Evolutionary conservation across 805 yeast species (phyloP).

Genomic region (Yamadazyma ubonensis): DNA sequence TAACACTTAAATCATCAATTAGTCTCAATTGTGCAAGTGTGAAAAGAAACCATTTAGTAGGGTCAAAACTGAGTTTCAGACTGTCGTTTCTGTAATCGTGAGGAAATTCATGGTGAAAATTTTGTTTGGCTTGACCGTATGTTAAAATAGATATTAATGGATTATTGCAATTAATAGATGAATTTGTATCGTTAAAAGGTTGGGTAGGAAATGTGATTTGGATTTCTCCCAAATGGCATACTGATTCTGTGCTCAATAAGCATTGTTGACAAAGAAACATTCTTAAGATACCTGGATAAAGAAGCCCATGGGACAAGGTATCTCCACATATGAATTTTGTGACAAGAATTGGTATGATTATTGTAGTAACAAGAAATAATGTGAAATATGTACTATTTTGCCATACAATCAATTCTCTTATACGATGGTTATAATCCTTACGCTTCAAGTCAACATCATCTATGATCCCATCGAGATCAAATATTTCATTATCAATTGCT

Average conservation of each 20-base stretch:
- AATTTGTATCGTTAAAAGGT: constrained; percentile 53
- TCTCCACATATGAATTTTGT: constrained; percentile 29
- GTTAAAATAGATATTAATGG: constrained; percentile 63
- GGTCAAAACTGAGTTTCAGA: constrained; percentile 76
- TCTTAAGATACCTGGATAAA: constrained; percentile 77
- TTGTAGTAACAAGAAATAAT: constrained; percentile 29
- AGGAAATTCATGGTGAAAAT: constrained; percentile 95
- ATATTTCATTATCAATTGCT: constrained; percentile 14
- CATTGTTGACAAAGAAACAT: constrained; percentile 76
- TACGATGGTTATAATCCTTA: constrained; percentile 18
- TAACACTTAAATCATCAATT: constrained; percentile 59
- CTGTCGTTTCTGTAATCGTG: constrained; percentile 80
- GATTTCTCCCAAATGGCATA: constrained; percentile 65
- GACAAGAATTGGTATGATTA: constrained; percentile 30
- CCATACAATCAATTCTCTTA: constrained; percentile 31
- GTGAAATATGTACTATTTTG: constrained; percentile 29
- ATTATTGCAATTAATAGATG: constrained; percentile 64
- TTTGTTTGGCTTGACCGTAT: constrained; percentile 89
- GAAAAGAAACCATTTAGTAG: constrained; percentile 76
- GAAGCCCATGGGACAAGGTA: constrained; percentile 32
- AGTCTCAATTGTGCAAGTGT: constrained; percentile 51
- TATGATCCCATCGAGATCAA: constrained; percentile 23
- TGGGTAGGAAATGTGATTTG: constrained; percentile 66
- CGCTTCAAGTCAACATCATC: constrained; percentile 22
- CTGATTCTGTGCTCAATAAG: constrained; percentile 71